These are phyloP conservation scores for Fusarium palustre DNA, from an alignment of 2,329 filamentous ascomycete genomes.

Conservation along the genomic window DNA sequence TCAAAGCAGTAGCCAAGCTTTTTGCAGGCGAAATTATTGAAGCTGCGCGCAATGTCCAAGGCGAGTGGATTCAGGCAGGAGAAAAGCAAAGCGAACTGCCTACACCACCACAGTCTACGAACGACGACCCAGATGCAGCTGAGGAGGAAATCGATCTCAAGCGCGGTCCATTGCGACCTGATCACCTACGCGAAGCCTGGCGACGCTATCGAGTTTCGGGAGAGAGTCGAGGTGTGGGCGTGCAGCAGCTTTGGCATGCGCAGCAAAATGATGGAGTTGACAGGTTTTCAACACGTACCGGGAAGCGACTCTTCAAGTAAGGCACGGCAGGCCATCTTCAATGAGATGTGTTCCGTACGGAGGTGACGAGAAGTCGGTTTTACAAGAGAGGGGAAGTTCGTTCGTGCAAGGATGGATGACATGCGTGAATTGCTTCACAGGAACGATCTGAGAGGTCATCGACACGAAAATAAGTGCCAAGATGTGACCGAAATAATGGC, in stretches of 20 bases:
- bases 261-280: constrained; percentile 71
- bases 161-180: constrained; percentile 74
- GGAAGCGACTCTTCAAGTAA: constrained; percentile 66
- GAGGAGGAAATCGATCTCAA: constrained; percentile 46
- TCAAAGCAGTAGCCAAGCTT: constrained; percentile 80
- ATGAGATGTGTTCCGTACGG: not conserved
- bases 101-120: constrained; percentile 54
- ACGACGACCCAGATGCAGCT: constrained; percentile 49
- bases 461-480: constrained; percentile 2
- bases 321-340: not conserved
- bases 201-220: constrained; percentile 72
- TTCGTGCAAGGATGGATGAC: not conserved
- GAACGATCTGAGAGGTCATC: not conserved
- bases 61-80: constrained; percentile 73
- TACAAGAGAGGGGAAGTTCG: not conserved
- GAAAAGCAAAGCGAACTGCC: constrained; percentile 68
- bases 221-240: constrained; percentile 72
- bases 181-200: constrained; percentile 79
- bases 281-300: constrained; percentile 66
- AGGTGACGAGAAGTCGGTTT: not conserved
- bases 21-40: constrained; percentile 83
- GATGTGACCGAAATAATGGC: not conserved
- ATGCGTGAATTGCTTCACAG: not conserved
- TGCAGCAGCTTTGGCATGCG: constrained; percentile 70
- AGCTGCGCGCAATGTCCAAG: constrained; percentile 75